Evolutionary conservation across 2,329 filamentous ascomycete species (phyloP), one percentile per base, ranked within the genome.

Genomic region (Pseudogymnoascus sp.): DNA sequence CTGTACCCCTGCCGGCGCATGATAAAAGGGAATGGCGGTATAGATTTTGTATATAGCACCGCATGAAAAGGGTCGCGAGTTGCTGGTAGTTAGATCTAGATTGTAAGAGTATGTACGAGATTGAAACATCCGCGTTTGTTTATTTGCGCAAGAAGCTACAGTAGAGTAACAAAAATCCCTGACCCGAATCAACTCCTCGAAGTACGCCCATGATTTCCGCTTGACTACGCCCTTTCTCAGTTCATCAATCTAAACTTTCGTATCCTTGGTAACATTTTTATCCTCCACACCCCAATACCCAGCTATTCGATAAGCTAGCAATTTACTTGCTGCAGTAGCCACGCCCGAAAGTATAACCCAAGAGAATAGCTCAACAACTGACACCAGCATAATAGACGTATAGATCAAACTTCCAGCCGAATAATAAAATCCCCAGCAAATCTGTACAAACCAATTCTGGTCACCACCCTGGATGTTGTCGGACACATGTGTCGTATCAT

Each of bases 361-460:
- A 13, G 67, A 63, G 2, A 70, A 64, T 6, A 73, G 62, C 62
- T 73, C 71, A 5, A 68, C 57, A 13, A 72, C 70, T 2, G 70
- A 70, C 3, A 74, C 71, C 4, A 70, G 66, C 71, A 73, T 73
- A 36, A 74, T 72, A 54, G 67, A 69, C 3, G 68, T 71, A 37
- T 66, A 73, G 5, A 73, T 59, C 47, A 74, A 61, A 17, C 69
- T 72, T 4, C 72, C 72, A 2, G 68, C 69, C 35, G 68, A 70
- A 59, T 73, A 72, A 60, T 72, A 73, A 6, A 73, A 54, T 5
- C 66, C 69, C 71, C 71, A 73, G 2, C 65, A 50, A 47, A 74
- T 63, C 58, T 73, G 71, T 9, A 71, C 68, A 3, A 68, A 64
- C 69, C 68, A 73, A 8, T 64, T 65, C 62, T 70, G 66, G 11